A percentile compares a stretch with the other conserved stretches of the same genome.
Conservation (phyloP, 192 early-diverging fungal species). For the Neocallimastix lanati region DNA sequence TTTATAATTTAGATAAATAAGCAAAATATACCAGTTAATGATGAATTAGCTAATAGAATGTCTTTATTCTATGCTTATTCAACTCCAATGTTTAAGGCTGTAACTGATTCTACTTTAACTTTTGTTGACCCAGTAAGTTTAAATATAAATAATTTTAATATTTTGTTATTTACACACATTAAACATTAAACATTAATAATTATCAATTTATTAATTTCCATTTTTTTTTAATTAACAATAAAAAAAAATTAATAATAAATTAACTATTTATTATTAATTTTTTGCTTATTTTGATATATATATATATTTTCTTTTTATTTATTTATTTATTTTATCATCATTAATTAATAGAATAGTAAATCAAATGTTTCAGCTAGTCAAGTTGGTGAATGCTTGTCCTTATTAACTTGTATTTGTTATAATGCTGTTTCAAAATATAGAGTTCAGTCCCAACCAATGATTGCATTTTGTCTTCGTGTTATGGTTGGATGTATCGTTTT, state of each 20-base stretch:
- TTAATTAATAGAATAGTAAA: background rate
- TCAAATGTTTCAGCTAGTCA: background rate
- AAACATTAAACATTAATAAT: background rate
- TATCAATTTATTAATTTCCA: too few species aligned
- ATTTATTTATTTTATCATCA: background rate
- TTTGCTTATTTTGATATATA: too few species aligned
- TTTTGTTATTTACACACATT: background rate
- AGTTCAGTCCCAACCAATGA: conserved; percentile 13
- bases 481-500: conserved; percentile 76
- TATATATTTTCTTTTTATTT: too few species aligned
- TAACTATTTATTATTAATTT: too few species aligned
- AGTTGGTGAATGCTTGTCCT: conserved; percentile 54
- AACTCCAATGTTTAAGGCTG: conserved; percentile 73
- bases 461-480: conserved; percentile 57
- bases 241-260: too few species aligned
- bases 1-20: conserved; percentile 6
- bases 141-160: too few species aligned
- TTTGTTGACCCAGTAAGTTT: conserved; percentile 41
- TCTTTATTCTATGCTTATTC: conserved; percentile 94
- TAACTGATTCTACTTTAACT: conserved; percentile 61
- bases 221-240: background rate
- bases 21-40: conserved; percentile 43
- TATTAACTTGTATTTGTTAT: conserved; percentile 59
- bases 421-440: conserved; percentile 53
- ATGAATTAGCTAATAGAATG: conserved; percentile 81